These are phyloP conservation scores for Dioscorea zingiberensis DNA, from an alignment of 106 monocot species.

Conservation along the genomic window DNA sequence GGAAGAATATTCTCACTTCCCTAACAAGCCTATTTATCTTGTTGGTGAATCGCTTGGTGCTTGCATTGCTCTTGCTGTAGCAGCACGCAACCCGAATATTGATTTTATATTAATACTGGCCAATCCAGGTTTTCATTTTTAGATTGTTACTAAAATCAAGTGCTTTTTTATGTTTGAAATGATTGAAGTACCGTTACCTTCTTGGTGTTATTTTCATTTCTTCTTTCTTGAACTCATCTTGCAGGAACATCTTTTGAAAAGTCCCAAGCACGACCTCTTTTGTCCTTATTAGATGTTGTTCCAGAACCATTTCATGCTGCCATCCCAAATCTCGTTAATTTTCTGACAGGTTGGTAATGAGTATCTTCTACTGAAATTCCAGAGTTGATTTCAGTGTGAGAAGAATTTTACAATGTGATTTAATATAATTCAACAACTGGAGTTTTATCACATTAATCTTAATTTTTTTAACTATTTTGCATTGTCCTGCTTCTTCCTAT, in stretches of 20 bases:
- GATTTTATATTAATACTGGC: conserved; percentile 72
- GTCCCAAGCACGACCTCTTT: conserved; percentile 39
- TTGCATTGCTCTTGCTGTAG: conserved; percentile 75
- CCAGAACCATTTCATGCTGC: conserved; percentile 43
- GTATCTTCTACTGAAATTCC: neutral
- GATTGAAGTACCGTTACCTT: neutral
- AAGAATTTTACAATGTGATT: no score
- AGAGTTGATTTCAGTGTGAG: no score
- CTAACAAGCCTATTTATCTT: conserved; percentile 68
- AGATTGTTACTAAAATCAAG: no score
- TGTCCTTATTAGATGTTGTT: conserved; percentile 27
- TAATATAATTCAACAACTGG: no score
- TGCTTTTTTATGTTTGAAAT: neutral
- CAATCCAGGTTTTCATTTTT: conserved; percentile 72
- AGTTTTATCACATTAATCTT: no score
- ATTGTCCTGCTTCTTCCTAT: no score
- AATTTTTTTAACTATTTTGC: no score
- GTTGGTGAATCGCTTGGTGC: conserved; percentile 85
- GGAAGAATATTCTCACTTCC: conserved; percentile 17
- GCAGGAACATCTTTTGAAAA: conserved; percentile 59
- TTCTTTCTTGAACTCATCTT: conserved; percentile 4
- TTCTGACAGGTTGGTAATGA: conserved; percentile 34
- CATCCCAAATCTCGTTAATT: conserved; percentile 25
- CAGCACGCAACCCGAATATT: conserved; percentile 61
- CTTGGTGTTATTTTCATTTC: neutral